Conservation (phyloP, 371 early-diverging fungal species). For the Parasitella parasitica region DNA sequence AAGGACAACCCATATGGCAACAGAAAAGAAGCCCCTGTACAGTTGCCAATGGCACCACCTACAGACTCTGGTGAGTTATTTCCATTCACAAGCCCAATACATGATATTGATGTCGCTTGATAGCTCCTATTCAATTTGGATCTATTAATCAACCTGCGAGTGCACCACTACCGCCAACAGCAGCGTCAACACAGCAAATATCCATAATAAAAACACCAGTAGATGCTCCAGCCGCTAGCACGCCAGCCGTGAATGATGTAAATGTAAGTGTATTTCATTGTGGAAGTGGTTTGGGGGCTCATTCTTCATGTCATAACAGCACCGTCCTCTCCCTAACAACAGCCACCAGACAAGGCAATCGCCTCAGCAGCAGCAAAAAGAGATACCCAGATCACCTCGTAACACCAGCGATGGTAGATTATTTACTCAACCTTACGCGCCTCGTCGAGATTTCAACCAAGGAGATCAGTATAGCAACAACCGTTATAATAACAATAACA, state of each 20-base stretch:
- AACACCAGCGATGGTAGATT: slow-evolving; percentile 26
- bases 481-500: slow-evolving; percentile 6
- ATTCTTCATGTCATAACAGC: too few relatives aligned
- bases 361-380: slow-evolving; percentile 14
- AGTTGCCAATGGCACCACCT: slow-evolving; percentile 45
- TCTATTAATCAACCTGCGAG: slow-evolving; percentile 38
- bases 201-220: slow-evolving; percentile 23
- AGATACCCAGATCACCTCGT: slow-evolving; percentile 30
- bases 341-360: slow-evolving; percentile 3
- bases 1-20: slow-evolving; percentile 13
- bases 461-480: slow-evolving; percentile 13
- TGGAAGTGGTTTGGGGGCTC: background rate
- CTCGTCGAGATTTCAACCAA: slow-evolving; percentile 25
- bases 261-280: slow-evolving; percentile 2
- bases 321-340: slow-evolving; percentile 8
- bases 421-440: slow-evolving; percentile 33
- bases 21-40: slow-evolving; percentile 35
- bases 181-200: slow-evolving; percentile 7
- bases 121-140: slow-evolving; percentile 58
- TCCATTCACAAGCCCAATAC: background rate
- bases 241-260: slow-evolving; percentile 35
- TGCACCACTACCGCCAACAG: slow-evolving; percentile 6
- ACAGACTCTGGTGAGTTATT: slow-evolving; percentile 32
- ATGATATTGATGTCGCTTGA: background rate
- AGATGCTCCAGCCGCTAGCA: slow-evolving; percentile 43